Evolutionary conservation across 1,284 basidiomycete species (phyloP).

Genomic region (Farysia itapuensis): DNA sequence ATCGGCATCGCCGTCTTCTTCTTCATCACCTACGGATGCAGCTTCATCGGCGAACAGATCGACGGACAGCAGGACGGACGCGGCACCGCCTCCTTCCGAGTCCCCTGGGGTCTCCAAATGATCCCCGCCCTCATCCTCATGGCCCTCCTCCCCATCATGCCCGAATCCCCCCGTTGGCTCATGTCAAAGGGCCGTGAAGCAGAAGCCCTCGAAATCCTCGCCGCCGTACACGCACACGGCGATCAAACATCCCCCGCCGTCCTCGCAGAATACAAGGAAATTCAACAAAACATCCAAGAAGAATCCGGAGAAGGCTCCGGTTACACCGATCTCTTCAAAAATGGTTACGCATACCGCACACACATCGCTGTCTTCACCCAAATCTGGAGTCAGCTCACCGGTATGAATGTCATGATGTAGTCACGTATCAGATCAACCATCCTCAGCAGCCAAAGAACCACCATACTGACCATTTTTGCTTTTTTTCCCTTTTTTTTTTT

Average conservation of each 20-base stretch:
- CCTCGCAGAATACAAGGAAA: constrained; percentile 20
- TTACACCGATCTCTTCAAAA: constrained; percentile 25
- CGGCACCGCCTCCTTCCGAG: constrained; percentile 63
- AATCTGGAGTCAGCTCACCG: constrained; percentile 15
- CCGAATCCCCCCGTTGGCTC: constrained; percentile 66
- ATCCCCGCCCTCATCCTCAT: constrained; percentile 66
- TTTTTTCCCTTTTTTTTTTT: no score
- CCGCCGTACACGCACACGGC: no score
- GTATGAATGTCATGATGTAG: neutral
- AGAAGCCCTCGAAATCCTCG: constrained; percentile 63
- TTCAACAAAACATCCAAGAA: constrained; percentile 19
- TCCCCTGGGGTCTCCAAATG: constrained; percentile 64
- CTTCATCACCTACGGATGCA: no score
- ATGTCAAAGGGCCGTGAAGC: constrained; percentile 66
- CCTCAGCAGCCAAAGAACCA: no score
- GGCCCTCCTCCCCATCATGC: constrained; percentile 65
- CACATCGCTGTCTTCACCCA: constrained; percentile 20
- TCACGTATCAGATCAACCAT: no score
- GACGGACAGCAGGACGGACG: constrained; percentile 54
- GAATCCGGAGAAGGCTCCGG: constrained; percentile 8
- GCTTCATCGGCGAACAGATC: constrained; percentile 59
- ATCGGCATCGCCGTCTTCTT: constrained; percentile 63
- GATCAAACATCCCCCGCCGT: constrained; percentile 14
- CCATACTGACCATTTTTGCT: no score
- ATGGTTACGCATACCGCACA: constrained; percentile 17